These are phyloP conservation scores for Penicillium sp. DNA, from an alignment of 2,329 filamentous ascomycete genomes.

Conservation along the genomic window DNA sequence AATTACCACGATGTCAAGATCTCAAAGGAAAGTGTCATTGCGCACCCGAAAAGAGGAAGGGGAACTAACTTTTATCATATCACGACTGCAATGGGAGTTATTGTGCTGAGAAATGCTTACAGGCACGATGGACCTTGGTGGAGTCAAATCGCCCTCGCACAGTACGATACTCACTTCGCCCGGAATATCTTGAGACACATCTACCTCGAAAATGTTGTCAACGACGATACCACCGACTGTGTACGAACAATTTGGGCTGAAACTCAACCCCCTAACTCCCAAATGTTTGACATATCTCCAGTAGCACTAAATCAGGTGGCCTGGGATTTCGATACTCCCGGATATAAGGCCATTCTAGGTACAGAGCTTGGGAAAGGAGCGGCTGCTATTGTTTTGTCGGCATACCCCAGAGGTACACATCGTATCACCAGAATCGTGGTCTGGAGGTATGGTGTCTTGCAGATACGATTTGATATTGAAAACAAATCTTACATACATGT, in stretches of 20 bases:
- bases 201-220: neutral
- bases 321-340: neutral
- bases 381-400: neutral
- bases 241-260: neutral
- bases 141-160: neutral
- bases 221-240: neutral
- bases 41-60: neutral
- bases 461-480: conserved; percentile 2
- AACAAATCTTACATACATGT: neutral
- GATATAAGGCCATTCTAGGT: conserved; percentile 1
- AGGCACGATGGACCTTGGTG: neutral
- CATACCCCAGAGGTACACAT: neutral
- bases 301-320: neutral
- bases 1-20: neutral
- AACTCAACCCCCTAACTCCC: neutral
- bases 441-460: neutral
- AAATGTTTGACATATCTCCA: neutral
- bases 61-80: neutral
- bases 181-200: neutral
- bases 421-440: neutral
- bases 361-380: conserved; percentile 5
- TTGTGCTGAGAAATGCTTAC: neutral
- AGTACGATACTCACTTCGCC: neutral
- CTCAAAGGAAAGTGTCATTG: neutral
- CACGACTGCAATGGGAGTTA: neutral